Conservation (phyloP, 108 stramenopile species). For the Skeletonema grethae region DNA sequence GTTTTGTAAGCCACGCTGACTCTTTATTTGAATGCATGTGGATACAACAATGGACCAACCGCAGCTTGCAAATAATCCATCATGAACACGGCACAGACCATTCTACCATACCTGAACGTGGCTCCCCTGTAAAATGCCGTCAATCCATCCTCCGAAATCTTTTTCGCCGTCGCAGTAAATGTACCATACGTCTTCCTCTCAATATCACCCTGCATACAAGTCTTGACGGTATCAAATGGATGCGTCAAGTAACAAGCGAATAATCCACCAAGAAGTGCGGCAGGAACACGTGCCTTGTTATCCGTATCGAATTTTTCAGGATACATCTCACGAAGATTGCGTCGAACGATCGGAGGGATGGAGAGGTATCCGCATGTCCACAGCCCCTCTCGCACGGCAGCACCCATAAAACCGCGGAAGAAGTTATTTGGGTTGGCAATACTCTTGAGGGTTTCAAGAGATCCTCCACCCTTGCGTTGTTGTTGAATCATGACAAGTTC, state of each 20-base stretch:
- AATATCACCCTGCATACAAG: slow-evolving; percentile 96
- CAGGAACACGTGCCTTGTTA: slow-evolving; percentile 87
- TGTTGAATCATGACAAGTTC: slow-evolving; percentile 97
- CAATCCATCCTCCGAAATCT: slow-evolving; percentile 69
- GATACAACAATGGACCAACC: slow-evolving; percentile 51
- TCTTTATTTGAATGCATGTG: slow-evolving; percentile 39
- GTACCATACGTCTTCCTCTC: slow-evolving; percentile 76
- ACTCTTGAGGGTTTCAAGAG: slow-evolving; percentile 48
- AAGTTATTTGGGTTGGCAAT: slow-evolving; percentile 73
- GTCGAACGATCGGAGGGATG: slow-evolving; percentile 88
- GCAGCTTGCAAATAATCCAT: slow-evolving; percentile 80
- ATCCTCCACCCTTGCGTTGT: slow-evolving; percentile 85
- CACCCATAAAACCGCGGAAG: slow-evolving; percentile 77
- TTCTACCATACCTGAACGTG: slow-evolving; percentile 91
- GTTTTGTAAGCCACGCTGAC: neutral
- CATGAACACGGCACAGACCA: slow-evolving; percentile 92
- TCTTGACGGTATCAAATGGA: slow-evolving; percentile 92
- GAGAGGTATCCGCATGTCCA: slow-evolving; percentile 92
- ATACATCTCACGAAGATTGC: slow-evolving; percentile 70
- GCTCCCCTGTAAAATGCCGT: slow-evolving; percentile 92
- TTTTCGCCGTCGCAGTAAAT: slow-evolving; percentile 73
- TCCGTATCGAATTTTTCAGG: slow-evolving; percentile 83
- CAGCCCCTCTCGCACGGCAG: slow-evolving; percentile 87
- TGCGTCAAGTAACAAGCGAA: slow-evolving; percentile 91
- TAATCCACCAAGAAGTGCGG: slow-evolving; percentile 84